Evolutionary conservation across 768 basidiomycete genomes (phyloP).

Genomic region (Suillus variegatus): DNA sequence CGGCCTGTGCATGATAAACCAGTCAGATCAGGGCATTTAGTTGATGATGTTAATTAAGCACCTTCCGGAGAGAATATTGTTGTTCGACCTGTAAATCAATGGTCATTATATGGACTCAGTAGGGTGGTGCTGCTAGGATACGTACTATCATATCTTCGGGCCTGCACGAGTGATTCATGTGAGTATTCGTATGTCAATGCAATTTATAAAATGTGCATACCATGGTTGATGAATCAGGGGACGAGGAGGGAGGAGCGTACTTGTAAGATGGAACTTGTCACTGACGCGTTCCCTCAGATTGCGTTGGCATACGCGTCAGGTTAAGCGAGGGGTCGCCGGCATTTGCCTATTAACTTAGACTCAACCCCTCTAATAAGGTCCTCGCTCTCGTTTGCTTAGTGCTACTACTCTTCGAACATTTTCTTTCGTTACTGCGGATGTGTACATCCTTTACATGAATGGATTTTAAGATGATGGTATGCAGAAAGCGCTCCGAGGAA

Average conservation of each 20-base stretch:
- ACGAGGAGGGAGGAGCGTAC: constrained; percentile 13
- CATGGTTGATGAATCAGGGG: constrained; percentile 40
- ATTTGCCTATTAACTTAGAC: neutral
- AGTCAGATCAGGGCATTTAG: constrained; percentile 11
- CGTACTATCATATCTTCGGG: constrained; percentile 95
- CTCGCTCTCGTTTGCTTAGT: too few relatives aligned
- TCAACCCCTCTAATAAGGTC: neutral
- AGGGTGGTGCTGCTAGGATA: constrained; percentile 17
- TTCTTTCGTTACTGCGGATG: neutral
- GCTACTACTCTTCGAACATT: too few relatives aligned
- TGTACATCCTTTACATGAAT: neutral
- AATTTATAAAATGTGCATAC: constrained; percentile 31
- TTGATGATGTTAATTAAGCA: constrained; percentile 32
- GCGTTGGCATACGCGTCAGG: constrained; percentile 24
- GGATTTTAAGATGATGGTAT: neutral
- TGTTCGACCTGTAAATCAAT: constrained; percentile 69
- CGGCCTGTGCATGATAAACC: constrained; percentile 58
- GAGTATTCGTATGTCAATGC: neutral
- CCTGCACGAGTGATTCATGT: constrained; percentile 38
- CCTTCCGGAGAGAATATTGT: constrained; percentile 99
- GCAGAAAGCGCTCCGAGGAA: neutral
- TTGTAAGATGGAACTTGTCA: constrained; percentile 5
- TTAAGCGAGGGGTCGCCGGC: neutral
- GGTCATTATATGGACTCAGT: constrained; percentile 14
- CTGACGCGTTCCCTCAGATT: constrained; percentile 27